Percentiles rank a stretch among this genome's conserved stretches.
Evolutionary conservation across 202 grass and related monocot genomes (phyloP).

Genomic region (Eragrostis tef): DNA sequence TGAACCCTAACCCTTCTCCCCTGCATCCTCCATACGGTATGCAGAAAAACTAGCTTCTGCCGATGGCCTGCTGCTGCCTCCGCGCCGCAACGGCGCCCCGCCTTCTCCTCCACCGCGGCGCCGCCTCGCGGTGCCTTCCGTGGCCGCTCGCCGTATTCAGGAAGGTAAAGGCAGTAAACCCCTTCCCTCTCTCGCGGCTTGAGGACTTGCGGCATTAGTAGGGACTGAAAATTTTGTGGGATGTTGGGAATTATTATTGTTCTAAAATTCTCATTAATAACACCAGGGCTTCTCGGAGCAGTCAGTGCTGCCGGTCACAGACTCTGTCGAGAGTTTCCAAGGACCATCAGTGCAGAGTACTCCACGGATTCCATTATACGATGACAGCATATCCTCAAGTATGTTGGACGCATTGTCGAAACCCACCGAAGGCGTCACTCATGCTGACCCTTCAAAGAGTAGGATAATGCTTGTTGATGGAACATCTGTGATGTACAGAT

Average conservation of each 20-base stretch:
- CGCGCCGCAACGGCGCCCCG: conserved; percentile 49
- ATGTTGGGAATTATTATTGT: neutral
- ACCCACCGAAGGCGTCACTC: conserved; percentile 24
- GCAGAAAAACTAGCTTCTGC: conserved; percentile 38
- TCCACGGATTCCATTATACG: conserved; percentile 52
- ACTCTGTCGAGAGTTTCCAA: conserved; percentile 46
- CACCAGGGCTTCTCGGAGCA: conserved; percentile 54
- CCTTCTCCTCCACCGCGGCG: conserved; percentile 41
- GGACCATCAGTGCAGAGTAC: conserved; percentile 42
- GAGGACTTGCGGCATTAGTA: neutral
- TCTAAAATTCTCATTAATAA: neutral
- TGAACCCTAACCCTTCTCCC: conserved; percentile 35
- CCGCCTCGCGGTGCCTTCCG: conserved; percentile 24
- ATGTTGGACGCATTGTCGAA: conserved; percentile 41
- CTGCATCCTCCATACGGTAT: neutral
- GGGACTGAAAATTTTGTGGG: neutral
- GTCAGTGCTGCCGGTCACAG: conserved; percentile 48
- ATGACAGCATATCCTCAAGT: conserved; percentile 41
- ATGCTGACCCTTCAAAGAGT: conserved; percentile 58
- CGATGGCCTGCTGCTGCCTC: conserved; percentile 58
- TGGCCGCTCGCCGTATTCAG: conserved; percentile 43
- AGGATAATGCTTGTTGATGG: conserved; percentile 94
- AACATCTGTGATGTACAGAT: conserved; percentile 92
- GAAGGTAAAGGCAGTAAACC: conserved; percentile 41
- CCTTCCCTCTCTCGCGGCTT: neutral